Percentiles rank a stretch among this genome's conserved stretches.
Evolutionary conservation across 202 grass and related monocot genomes (phyloP).

Genomic region (Tripidium arundinaceum): DNA sequence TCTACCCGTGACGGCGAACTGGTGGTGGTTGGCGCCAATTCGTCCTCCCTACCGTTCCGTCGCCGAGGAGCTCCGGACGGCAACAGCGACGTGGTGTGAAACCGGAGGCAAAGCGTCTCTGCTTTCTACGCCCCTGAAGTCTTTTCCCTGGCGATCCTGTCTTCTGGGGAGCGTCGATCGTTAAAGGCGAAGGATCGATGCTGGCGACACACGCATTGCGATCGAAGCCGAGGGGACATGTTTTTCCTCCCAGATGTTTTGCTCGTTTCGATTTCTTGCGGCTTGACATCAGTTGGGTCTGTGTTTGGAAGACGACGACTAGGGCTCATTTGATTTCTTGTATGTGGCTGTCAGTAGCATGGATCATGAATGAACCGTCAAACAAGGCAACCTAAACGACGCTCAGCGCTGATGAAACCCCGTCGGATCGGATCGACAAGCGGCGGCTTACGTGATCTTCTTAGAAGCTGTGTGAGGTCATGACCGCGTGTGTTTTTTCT

Average conservation of each 20-base stretch:
- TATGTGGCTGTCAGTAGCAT: not conserved
- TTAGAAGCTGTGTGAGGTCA: not conserved
- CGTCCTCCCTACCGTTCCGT: not conserved
- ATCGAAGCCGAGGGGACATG: not conserved
- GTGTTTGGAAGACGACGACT: not conserved
- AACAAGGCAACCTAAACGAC: not conserved
- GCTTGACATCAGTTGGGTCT: not conserved
- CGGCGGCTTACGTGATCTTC: not conserved
- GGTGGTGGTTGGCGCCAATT: no score
- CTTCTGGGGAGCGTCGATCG: conserved; percentile 32
- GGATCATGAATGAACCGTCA: not conserved
- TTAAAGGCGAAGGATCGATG: conserved; percentile 5
- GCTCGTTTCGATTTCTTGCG: not conserved
- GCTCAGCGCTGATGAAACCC: no score
- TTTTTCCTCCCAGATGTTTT: not conserved
- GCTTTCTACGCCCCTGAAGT: not conserved
- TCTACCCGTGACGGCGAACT: conserved; percentile 21
- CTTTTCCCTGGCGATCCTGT: not conserved
- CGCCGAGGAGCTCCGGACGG: not conserved
- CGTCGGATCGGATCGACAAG: not conserved
- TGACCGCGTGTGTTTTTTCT: not conserved
- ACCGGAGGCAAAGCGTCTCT: conserved; percentile 17
- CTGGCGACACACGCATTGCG: not conserved
- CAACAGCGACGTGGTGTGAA: conserved; percentile 16
- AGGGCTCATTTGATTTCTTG: not conserved